Evolutionary conservation across 164 flowering plant species (phyloP), one percentile per base, ranked within the genome.

Genomic region (Kingdonia uniflora): DNA sequence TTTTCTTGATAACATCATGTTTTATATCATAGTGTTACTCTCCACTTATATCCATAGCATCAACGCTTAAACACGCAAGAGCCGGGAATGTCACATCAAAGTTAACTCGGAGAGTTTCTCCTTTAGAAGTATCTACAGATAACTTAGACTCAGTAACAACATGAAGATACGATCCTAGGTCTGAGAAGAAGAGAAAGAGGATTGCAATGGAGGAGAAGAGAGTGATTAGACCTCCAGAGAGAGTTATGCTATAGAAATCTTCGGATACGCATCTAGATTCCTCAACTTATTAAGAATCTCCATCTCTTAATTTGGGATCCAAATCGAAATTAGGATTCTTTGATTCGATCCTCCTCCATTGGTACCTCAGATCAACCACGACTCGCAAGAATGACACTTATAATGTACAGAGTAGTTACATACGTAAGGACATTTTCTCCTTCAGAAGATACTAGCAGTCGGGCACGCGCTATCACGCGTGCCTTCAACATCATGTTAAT

Each of bases 1-100:
- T 71, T 60, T 75, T 82, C 75, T 85, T 85, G 25, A 83, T 66
- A 50, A 85, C 82, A 65, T 85, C 90, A 76, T 85, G 95, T 69
- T 67, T 80, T 13, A 85, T 73, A 59, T 85, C 87, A 65, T 72
- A 69, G 57, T 85, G 95, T 52, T 77, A 85, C 74, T 82, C 95
- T 55, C 95, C 89, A 43, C 87, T 85, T 51, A 85, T 80, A 69
- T 85, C 89, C 81, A 82, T 76, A 22, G 95, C 77, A 58, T 85
- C 95, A 33, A 85, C 55, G 72, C 85, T 85, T 55, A 85, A 74
- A 48, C 95, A 85, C 40, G 77, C 82, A 55, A 85, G 59, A 14
- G 72, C 61, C 15, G 85, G 95, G 74, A 82, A 85, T 40, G 87
- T 82, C 40, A 80, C 72, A 67, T 85, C 95, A 72, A 85, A 82